Percentiles rank a stretch among this genome's conserved stretches.
These are phyloP conservation scores for Ustilago sp. DNA, from an alignment of 1,284 basidiomycete genomes.

Conservation along the genomic window DNA sequence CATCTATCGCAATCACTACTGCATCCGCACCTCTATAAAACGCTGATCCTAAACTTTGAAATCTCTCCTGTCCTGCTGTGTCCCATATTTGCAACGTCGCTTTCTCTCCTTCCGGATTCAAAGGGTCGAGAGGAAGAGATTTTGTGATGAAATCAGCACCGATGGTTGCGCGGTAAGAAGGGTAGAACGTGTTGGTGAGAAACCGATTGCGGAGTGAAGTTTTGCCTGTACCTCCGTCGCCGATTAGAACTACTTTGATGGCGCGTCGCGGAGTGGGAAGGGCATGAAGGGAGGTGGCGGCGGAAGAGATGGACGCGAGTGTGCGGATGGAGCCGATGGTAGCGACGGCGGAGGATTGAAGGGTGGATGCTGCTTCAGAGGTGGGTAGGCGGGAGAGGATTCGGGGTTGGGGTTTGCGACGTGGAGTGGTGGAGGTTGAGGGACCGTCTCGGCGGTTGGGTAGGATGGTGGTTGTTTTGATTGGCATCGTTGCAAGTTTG, in stretches of 20 bases:
- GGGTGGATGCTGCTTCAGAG: slow-evolving; percentile 11
- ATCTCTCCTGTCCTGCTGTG: slow-evolving; percentile 66
- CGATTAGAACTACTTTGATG: slow-evolving; percentile 64
- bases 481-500: slow-evolving; percentile 11
- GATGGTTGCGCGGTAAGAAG: slow-evolving; percentile 59
- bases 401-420: not conserved
- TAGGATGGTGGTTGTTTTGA: not conserved
- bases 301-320: slow-evolving; percentile 24
- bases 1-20: slow-evolving; percentile 57
- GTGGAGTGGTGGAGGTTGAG: slow-evolving; percentile 6
- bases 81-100: slow-evolving; percentile 55
- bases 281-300: slow-evolving; percentile 25
- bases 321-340: slow-evolving; percentile 28
- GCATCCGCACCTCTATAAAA: slow-evolving; percentile 66
- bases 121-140: slow-evolving; percentile 32
- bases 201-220: slow-evolving; percentile 56
- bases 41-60: slow-evolving; percentile 61
- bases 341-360: slow-evolving; percentile 32
- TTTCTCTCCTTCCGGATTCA: slow-evolving; percentile 32
- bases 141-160: slow-evolving; percentile 64
- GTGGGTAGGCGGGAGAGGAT: slow-evolving; percentile 22
- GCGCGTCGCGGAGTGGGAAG: slow-evolving; percentile 35
- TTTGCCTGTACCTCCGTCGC: slow-evolving; percentile 57
- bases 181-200: slow-evolving; percentile 45
- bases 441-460: not conserved